A percentile compares a stretch with the other conserved stretches of the same genome.
These are phyloP conservation scores for Mimosa pudica DNA, from an alignment of 306 rosid genomes.

Conservation along the genomic window DNA sequence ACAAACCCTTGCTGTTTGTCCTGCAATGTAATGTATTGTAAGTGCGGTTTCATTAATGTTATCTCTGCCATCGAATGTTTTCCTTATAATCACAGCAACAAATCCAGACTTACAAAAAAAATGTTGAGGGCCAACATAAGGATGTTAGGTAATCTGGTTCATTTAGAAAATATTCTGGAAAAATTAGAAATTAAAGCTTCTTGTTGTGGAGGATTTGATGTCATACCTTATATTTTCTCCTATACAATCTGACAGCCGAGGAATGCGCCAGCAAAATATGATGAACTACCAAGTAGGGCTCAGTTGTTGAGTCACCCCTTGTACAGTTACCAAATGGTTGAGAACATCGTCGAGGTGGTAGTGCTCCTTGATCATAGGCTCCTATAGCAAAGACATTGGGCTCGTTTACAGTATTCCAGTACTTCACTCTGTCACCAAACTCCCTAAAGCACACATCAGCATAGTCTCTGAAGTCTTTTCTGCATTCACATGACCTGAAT, in stretches of 20 bases:
- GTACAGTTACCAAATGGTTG: constrained; percentile 61
- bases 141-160: not conserved
- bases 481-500: constrained; percentile 39
- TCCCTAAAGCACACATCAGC: constrained; percentile 77
- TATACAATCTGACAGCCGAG: constrained; percentile 58
- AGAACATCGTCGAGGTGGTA: constrained; percentile 69
- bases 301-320: constrained; percentile 62
- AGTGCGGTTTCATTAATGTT: not conserved
- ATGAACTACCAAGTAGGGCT: constrained; percentile 68
- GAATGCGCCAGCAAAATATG: constrained; percentile 74
- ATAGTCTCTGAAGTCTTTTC: constrained; percentile 67
- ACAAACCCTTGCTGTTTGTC: constrained; percentile 59
- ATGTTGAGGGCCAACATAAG: not conserved
- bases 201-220: not conserved
- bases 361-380: constrained; percentile 56
- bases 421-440: constrained; percentile 71
- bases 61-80: not conserved
- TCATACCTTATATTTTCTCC: constrained; percentile 51
- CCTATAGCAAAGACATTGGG: constrained; percentile 49
- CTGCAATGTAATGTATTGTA: constrained; percentile 34
- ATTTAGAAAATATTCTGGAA: not conserved
- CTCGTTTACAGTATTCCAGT: constrained; percentile 74
- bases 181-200: not conserved
- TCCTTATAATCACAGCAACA: not conserved
- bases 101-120: not conserved